Evolutionary conservation across 768 basidiomycete genomes (phyloP), one percentile per base, ranked within the genome.

Genomic region (Tricholoma matsutake): DNA sequence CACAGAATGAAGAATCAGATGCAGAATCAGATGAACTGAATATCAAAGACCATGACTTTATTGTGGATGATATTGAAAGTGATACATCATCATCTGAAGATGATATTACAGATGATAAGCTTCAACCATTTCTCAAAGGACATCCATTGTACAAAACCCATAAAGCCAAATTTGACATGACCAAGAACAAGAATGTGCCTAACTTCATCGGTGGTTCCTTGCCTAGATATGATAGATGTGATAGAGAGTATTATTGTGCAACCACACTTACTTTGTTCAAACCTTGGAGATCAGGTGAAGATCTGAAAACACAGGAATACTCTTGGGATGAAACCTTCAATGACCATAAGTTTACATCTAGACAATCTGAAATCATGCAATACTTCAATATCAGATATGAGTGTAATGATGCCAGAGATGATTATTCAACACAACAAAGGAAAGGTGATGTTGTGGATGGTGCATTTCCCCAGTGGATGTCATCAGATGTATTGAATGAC

Each of bases 201-300:
- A 72, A 75, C 53, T 71, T 75, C 60, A 58, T 69, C 10, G 71
- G 72, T 25, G 68, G 59, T 9, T n/a, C 60, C 8, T 45, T 73
- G 18, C 75, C 73, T 7, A 39, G 72, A 35, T n/a, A 56, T 54
- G 75, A 76, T 62, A 54, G 57, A 51, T 73, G 70, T 25, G 68
- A 73, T 62, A 25, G 69, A 16, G 73, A 74, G 45, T 67, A 69
- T 29, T 76, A 76, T 57, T 72, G 69, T 51, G 32, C n/a, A n/a
- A n/a, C n/a, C n/a, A n/a, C n/a, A n/a, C n/a, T n/a, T n/a, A n/a
- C n/a, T n/a, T n/a, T n/a, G n/a, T n/a, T n/a, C n/a, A n/a, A n/a
- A n/a, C n/a, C n/a, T n/a, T n/a, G n/a, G n/a, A n/a, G n/a, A n/a
- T n/a, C n/a, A n/a, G 71, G 68, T 1, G 54, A 52, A 14, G 71